Evolutionary conservation across 2,329 filamentous ascomycete genomes (phyloP).

Genomic region (Alternaria arborescens): DNA sequence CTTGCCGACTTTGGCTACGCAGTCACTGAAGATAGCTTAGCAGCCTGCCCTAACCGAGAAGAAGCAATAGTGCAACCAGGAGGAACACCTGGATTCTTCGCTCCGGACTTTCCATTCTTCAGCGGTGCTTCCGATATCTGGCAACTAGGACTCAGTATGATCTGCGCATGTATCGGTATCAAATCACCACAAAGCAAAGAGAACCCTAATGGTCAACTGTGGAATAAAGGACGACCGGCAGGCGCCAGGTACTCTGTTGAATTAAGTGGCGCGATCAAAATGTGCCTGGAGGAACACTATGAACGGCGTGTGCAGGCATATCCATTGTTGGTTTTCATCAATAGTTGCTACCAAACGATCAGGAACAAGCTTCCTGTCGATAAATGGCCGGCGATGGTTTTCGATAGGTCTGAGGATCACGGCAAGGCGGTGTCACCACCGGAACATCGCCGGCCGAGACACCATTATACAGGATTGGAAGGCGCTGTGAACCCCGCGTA

Average conservation of each 20-base stretch:
- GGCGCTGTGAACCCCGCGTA: neutral
- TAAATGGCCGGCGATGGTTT: constrained; percentile 1
- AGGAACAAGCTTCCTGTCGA: constrained; percentile 10
- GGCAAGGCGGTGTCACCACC: constrained; percentile 9
- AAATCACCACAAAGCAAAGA: constrained; percentile 9
- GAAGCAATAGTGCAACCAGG: constrained; percentile 3
- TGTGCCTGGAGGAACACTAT: constrained; percentile 7
- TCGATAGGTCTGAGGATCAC: neutral
- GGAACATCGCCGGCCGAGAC: constrained; percentile 1
- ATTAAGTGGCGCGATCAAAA: constrained; percentile 11
- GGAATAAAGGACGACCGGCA: constrained; percentile 14
- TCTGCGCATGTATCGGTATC: constrained; percentile 22
- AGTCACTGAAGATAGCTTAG: constrained; percentile 11
- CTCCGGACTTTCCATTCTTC: constrained; percentile 26
- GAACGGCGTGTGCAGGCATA: constrained; percentile 1
- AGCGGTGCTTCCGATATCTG: constrained; percentile 24
- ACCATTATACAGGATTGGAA: neutral
- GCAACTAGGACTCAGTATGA: constrained; percentile 24
- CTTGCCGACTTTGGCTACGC: constrained; percentile 32
- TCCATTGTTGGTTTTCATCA: constrained; percentile 3
- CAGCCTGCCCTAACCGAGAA: neutral
- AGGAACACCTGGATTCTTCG: constrained; percentile 19
- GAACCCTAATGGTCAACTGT: constrained; percentile 7
- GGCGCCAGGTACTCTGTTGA: constrained; percentile 17
- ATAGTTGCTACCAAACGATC: constrained; percentile 2